Base-by-base conservation (phyloP, 2,329 filamentous ascomycete species). In the Exophiala sp. region DNA sequence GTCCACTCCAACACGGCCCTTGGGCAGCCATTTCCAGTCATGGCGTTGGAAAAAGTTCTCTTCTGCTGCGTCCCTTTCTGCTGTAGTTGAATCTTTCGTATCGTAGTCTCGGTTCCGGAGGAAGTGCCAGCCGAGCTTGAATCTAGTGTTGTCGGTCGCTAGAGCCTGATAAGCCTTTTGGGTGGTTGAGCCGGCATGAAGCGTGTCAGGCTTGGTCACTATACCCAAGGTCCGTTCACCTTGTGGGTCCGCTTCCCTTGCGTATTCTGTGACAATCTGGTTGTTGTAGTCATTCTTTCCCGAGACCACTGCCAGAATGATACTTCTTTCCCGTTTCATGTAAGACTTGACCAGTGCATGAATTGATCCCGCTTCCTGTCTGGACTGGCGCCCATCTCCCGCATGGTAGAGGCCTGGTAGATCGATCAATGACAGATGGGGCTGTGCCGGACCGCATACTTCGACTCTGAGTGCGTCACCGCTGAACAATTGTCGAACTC, bases 321-420 rank as follows among this genome's bases (percentile, higher is more conserved):
- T 78, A 18, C 71, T 75, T 21, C 72, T 66, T 0, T 68, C 58
- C 21, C 71, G 68, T 6, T 60, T 35, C 61, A 79, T 72, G 54
- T 79, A 78, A 1, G 58, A 24, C 11, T 69, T 55, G 1, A 77
- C 71, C 9, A 85, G 68, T 0, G 74, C 63, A 5, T 68, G 58
- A 5, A 85, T 76, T 43, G 79, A 78, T 1, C 65, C 63, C 3
- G 66, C 67, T 1, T 73, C 74, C 16, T 18, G 16, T 18, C 3
- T 18, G 16, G 16, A 18, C 58, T 82, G 75, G 1, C 74, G 65
- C 35, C 74, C 73, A n/a, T 71, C 76, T n/a, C 74, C 68, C 0
- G 72, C 71, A 32, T 77, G 72, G 47, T 83, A 79, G 7, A 85
- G 66, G 1, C 80, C 79, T 0, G 80, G 80, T 3, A 83, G 70